Percentiles rank a stretch among this genome's conserved stretches.
Evolutionary conservation across 2,329 filamentous ascomycete genomes (phyloP).

Genomic region (Exophiala mesophila): DNA sequence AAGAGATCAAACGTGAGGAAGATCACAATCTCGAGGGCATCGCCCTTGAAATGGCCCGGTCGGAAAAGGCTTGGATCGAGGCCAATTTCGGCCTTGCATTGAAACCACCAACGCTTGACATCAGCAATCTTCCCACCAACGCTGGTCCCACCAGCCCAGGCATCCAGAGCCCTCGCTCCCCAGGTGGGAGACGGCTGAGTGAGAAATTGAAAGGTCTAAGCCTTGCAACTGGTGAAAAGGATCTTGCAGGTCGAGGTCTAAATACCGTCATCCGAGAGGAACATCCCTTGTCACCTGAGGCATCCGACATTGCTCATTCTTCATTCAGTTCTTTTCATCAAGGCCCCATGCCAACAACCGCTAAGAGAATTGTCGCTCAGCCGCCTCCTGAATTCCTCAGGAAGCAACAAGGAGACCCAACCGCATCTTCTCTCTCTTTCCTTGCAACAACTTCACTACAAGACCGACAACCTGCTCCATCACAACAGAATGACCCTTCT

Average conservation of each 20-base stretch:
- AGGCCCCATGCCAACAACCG: constrained; percentile 26
- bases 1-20: constrained; percentile 71
- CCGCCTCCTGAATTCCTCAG: constrained; percentile 37
- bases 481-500: constrained; percentile 48
- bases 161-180: constrained; percentile 48
- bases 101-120: constrained; percentile 29
- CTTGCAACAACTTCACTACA: constrained; percentile 9
- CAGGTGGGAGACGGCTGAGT: constrained; percentile 63
- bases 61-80: constrained; percentile 82
- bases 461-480: constrained; percentile 29
- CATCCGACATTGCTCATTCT: constrained; percentile 59
- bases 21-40: constrained; percentile 73
- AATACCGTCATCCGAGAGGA: constrained; percentile 29
- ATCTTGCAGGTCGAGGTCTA: constrained; percentile 43
- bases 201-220: constrained; percentile 78
- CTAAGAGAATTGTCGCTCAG: constrained; percentile 32
- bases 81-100: constrained; percentile 66
- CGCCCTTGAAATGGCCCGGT: constrained; percentile 74
- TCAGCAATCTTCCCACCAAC: constrained; percentile 24
- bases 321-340: constrained; percentile 58
- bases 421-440: constrained; percentile 30
- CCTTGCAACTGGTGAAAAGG: constrained; percentile 66
- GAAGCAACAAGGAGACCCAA: constrained; percentile 33
- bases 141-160: constrained; percentile 50
- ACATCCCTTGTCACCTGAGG: constrained; percentile 57